Conservation (phyloP, 2,329 filamentous ascomycete genomes). For the Apiospora kogelbergensis region DNA sequence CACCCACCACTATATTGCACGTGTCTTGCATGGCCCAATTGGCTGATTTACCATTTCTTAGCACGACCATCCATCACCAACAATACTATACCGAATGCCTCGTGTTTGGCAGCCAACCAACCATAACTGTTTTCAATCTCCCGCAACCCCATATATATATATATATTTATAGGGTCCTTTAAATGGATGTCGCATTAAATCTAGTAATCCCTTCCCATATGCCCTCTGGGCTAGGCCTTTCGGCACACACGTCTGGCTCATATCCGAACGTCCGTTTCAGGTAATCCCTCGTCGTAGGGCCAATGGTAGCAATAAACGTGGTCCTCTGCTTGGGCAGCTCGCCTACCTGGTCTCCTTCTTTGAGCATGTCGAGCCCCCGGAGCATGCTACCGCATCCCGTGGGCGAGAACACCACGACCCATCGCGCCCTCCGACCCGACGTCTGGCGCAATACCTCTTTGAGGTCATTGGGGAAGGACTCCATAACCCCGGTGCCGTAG, state of each 20-base stretch:
- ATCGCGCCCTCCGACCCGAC: constrained; percentile 45
- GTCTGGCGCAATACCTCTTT: constrained; percentile 47
- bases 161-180: too few species aligned
- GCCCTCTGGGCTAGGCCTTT: constrained; percentile 79
- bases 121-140: neutral
- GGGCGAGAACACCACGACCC: constrained; percentile 76
- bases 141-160: too few species aligned
- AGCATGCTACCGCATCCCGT: constrained; percentile 64
- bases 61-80: too few species aligned
- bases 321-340: constrained; percentile 33
- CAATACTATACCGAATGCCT: too few species aligned
- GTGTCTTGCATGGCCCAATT: neutral
- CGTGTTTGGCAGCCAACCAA: neutral
- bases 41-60: neutral
- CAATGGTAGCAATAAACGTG: constrained; percentile 81
- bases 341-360: constrained; percentile 16
- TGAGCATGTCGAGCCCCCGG: constrained; percentile 48
- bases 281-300: constrained; percentile 84
- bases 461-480: constrained; percentile 73
- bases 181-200: neutral
- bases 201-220: constrained; percentile 65
- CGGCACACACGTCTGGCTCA: constrained; percentile 77
- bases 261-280: constrained; percentile 64
- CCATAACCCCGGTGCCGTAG: constrained; percentile 84
- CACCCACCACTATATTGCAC: neutral